Base-by-base conservation (phyloP, 2,329 filamentous ascomycete species). In the Exophiala viscosa region DNA sequence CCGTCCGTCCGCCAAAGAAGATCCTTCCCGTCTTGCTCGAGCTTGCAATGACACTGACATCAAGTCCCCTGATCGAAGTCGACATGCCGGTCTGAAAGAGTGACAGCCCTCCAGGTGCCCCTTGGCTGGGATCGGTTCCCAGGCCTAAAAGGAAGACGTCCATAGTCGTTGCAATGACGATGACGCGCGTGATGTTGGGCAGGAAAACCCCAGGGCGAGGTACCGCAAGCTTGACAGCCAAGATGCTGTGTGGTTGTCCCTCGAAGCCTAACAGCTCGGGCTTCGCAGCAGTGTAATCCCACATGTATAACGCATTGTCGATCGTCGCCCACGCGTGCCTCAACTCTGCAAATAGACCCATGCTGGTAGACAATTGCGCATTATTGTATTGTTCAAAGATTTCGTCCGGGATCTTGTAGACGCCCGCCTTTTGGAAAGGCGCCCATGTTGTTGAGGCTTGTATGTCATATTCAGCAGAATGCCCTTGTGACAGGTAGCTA, bases 281-380 rank as follows among this genome's bases (percentile, higher is more conserved):
- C 62, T 92, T 89, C n/a, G 88, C 84, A 67, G 90, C 82, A 5
- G 90, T 96, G 69, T 96, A 99, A 71, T 99, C 92, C 95, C 95
- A 99, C 13, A 99, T 78, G 68, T 96, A 99, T 40, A 99, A 78
- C 57, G 89, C 88, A 73, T 95, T 96, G 73, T 99, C 93, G 67
- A 99, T 93, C 18, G 88, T 84, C 50, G 96, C 88, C 88, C 91
- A 99, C 28, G 92, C 93, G 70, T 97, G 90, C 65, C 92, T 91
- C 65, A 99, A 80, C 70, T 95, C 88, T 14, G 93, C 88, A 70
- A 99, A 97, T 32, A 99, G 76, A 8, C 95, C 95, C 87, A 99
- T 95, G 65, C 84, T 82, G n/a, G 91, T 96, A 54, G 87, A 86
- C 18, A 96, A 84, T 66, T 95, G 85, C 52, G 88, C 87, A 46